Base-by-base conservation (phyloP, 2,329 filamentous ascomycete species). In the Aspergillus glaucus region DNA sequence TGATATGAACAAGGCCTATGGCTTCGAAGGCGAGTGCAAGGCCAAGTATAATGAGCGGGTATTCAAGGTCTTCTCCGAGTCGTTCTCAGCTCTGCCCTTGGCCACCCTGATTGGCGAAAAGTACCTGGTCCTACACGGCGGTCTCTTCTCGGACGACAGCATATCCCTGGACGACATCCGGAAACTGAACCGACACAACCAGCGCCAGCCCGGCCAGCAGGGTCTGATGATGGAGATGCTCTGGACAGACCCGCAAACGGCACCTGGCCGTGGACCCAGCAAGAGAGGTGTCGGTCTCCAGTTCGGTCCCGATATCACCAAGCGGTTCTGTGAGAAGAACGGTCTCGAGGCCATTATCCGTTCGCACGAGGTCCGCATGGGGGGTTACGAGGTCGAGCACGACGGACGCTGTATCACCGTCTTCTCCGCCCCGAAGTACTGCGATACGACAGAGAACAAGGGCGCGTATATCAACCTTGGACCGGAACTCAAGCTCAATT, bases 181-280 rank as follows among this genome's bases (percentile, higher is more conserved):
- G 57, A 94, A 95, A 73, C 77, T 97, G 50, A 85, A 97, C 71
- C 80, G 92, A 56, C 91, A 96, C 73, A 84, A 81, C 67, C 93
- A 97, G 72, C 81, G 88, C 53, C 92, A 97, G 63, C 92, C 93
- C 2, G 93, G 93, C 28, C 93, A 98, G 69, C 75, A 87, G 44
- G 93, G 93, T 12, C 75, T 98, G 61, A 98, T 98, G 93, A 98
- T 98, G 93, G 93, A 98, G 73, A 98, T 98, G 93, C 80, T 98
- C 43, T 98, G 93, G 93, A 97, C 93, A 1, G 93, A 98, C 66
- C 93, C 93, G 2, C 93, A 98, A 68, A 79, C 87, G 0, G 79
- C 84, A 59, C 84, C 87, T 24, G 93, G 93, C 46, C 84, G 93
- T 58, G 89, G 91, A 7, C 93, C 93, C 41, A 95, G 90, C 76